Evolutionary conservation across 441 rosid species (phyloP), one percentile per base, ranked within the genome.

Genomic region (Raphanus hybrid): DNA sequence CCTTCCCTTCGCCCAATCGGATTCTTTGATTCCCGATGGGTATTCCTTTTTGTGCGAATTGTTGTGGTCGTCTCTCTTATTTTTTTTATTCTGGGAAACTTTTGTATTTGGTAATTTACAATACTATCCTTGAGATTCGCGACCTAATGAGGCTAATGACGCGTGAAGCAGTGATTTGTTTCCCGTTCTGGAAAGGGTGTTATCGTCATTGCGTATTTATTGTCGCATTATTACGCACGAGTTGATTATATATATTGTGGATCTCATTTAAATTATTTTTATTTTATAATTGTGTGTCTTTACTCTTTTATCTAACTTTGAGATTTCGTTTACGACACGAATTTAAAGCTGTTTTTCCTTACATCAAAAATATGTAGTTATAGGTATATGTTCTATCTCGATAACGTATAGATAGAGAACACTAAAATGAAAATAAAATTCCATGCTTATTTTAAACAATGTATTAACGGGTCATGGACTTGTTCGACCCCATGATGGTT

Each of bases 151-250:
- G 48, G 23, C 2, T 9, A 57, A 6, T 41, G 45, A 43, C 59
- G 23, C 57, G 65, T 52, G 11, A 7, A 54, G 59, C 12, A 55
- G 26, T 32, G 75, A 74, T 64, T 43, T 79, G 37, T 64, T 70
- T 2, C 64, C 57, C 34, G 0, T 8, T 11, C 57, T 1, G 5
- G 59, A 54, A 48, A 58, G 76, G 76, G 73, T 65, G 20, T 6
- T 69, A 69, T 7, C 1, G 78, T 74, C 68, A 74, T 74, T 74
- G 4, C 1, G 11, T 39, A 78, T 16, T 50, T 39, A 26, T 8
- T 66, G 43, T 11, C 39, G 8, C 1, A 16, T 37, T 37, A 37
- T 8, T 10, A 37, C 43, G 8, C 43, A 0, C 8, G 41, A 1
- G 41, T 37, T 37, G 7, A 37, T 37, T 37, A 37, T 37, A n/a